These are phyloP conservation scores for Dactylella cylindrospora DNA, from an alignment of 2,329 filamentous ascomycete genomes.

Conservation along the genomic window DNA sequence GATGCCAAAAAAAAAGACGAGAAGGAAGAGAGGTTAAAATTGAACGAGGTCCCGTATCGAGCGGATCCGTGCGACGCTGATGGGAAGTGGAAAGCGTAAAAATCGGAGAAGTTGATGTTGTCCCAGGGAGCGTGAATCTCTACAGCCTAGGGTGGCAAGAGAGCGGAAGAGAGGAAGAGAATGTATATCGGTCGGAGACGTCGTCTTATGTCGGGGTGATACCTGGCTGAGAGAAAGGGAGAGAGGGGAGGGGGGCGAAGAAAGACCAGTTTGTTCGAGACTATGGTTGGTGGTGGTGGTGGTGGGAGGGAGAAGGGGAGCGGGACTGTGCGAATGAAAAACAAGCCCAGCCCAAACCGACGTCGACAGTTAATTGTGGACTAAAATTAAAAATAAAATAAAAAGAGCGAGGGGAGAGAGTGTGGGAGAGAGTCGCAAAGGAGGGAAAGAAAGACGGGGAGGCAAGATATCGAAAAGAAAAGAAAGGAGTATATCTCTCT, in stretches of 20 bases:
- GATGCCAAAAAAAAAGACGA: too few relatives aligned
- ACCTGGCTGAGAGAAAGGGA: not conserved
- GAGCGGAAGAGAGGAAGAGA: conserved; percentile 7
- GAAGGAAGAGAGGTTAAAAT: not conserved
- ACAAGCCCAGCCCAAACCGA: not conserved
- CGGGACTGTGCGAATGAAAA: not conserved
- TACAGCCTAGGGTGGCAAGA: not conserved
- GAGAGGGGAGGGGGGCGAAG: not conserved
- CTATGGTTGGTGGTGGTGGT: not conserved
- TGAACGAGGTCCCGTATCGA: too few relatives aligned
- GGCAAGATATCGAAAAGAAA: conserved; percentile 5
- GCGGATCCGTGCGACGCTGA: too few relatives aligned
- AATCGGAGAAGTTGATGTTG: not conserved
- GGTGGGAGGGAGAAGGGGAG: conserved; percentile 16
- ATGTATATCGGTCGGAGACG: not conserved
- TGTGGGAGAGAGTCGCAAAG: conserved; percentile 20
- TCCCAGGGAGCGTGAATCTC: not conserved
- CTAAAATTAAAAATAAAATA: conserved; percentile 4
- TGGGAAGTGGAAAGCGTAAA: not conserved
- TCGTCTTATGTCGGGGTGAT: not conserved
- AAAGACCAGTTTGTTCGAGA: not conserved
- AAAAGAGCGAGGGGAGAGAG: conserved; percentile 13
- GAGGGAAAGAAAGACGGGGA: conserved; percentile 10
- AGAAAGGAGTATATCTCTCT: conserved; percentile 1
- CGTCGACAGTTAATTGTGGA: not conserved